These are phyloP conservation scores for Citrullus mucosospermus DNA, from an alignment of 306 rosid species.

Conservation along the genomic window DNA sequence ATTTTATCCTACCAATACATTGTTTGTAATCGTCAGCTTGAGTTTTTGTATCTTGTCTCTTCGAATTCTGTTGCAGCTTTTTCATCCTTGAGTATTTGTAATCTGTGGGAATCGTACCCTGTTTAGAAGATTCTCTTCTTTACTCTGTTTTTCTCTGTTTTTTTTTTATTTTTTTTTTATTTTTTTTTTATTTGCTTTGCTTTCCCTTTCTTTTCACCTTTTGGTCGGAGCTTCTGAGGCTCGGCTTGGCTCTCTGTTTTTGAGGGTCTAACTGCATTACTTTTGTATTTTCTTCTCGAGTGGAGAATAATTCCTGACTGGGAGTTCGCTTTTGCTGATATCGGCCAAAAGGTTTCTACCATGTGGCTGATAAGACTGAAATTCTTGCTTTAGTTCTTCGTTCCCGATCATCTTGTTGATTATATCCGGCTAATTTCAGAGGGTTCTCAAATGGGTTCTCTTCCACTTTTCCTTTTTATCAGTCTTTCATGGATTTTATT, in stretches of 20 bases:
- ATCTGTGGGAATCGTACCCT: background rate
- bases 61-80: background rate
- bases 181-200: background rate
- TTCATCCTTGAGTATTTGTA: background rate
- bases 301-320: background rate
- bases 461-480: constrained; percentile 17
- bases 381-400: constrained; percentile 5
- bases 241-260: background rate
- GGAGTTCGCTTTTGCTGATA: constrained; percentile 7
- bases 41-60: background rate
- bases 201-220: background rate
- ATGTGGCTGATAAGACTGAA: background rate
- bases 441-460: constrained; percentile 35
- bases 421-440: background rate
- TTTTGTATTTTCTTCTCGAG: background rate
- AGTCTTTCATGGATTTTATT: constrained; percentile 32
- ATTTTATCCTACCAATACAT: constrained; percentile 2
- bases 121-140: constrained; percentile 8
- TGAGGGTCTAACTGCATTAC: constrained; percentile 2
- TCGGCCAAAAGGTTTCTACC: background rate
- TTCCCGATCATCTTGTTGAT: constrained; percentile 1
- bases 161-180: background rate
- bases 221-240: background rate
- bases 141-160: constrained; percentile 7
- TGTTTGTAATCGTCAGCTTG: constrained; percentile 4